These are phyloP conservation scores for Amoeboradix gromovi DNA, from an alignment of 371 early-diverging fungal genomes.

Conservation along the genomic window DNA sequence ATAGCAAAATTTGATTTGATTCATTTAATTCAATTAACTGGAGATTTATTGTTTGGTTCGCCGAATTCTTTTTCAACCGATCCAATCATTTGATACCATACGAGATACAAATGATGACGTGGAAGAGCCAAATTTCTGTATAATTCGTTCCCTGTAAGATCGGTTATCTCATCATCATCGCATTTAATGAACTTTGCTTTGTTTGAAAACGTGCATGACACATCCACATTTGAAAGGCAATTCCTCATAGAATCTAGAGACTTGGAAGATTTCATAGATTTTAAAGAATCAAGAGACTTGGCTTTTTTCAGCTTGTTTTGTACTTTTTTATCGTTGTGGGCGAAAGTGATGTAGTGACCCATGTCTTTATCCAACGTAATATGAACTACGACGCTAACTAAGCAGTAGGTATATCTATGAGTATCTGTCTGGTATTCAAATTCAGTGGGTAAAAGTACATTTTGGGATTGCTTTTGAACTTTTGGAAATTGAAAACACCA, in stretches of 20 bases:
- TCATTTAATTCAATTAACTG: not conserved
- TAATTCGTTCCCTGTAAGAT: not conserved
- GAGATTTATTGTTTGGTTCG: not conserved
- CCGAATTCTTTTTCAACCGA: too few relatives aligned
- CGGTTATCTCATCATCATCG: not conserved
- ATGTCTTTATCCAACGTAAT: not conserved
- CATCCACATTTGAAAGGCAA: not conserved
- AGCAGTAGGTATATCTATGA: not conserved
- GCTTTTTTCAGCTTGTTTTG: not conserved
- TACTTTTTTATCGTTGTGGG: not conserved
- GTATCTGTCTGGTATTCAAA: not conserved
- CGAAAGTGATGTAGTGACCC: not conserved
- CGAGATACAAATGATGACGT: not conserved
- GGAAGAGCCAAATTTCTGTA: not conserved
- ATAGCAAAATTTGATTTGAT: too few relatives aligned
- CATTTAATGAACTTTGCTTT: not conserved
- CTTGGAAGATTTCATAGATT: not conserved
- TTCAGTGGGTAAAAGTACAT: not conserved
- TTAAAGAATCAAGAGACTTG: not conserved
- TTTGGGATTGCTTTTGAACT: not conserved
- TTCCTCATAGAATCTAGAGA: not conserved
- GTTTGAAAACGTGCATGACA: not conserved
- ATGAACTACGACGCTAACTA: not conserved
- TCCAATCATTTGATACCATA: not conserved
- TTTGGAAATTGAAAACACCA: not conserved